These are phyloP conservation scores for Colletotrichum nymphaeae DNA, from an alignment of 2,329 filamentous ascomycete species.

Conservation along the genomic window DNA sequence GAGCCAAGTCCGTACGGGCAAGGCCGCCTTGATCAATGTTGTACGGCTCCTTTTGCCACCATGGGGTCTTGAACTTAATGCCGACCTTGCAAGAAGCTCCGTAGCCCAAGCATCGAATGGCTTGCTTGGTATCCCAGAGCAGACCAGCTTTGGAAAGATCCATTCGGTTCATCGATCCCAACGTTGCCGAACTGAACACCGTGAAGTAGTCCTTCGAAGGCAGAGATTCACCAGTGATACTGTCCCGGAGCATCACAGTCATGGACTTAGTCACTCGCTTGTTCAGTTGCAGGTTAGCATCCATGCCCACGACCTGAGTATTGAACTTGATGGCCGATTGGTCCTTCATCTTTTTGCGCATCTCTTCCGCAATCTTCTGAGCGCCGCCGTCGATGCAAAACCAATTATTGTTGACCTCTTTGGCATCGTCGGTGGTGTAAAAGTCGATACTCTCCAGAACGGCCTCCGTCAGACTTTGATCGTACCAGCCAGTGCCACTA, in stretches of 20 bases:
- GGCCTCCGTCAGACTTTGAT: neutral
- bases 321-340: neutral
- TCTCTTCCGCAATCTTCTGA: neutral
- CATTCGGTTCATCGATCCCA: constrained; percentile 43
- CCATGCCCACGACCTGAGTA: neutral
- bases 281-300: neutral
- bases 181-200: constrained; percentile 44
- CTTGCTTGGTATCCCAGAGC: constrained; percentile 8
- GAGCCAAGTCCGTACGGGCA: constrained; percentile 39
- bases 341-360: neutral
- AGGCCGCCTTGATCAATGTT: constrained; percentile 28
- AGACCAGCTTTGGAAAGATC: constrained; percentile 36
- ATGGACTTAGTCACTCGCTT: neutral
- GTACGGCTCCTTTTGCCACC: constrained; percentile 42
- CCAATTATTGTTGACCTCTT: neutral
- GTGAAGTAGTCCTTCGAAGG: constrained; percentile 36
- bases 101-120: constrained; percentile 45
- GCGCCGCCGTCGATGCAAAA: neutral
- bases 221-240: too few relatives aligned
- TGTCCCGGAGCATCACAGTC: too few relatives aligned
- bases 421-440: neutral
- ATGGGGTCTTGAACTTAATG: constrained; percentile 47
- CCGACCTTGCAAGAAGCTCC: constrained; percentile 46
- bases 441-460: neutral
- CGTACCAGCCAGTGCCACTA: neutral